Base-by-base conservation (phyloP, 306 rosid genomes). In the Gastrolobium villosum region DNA sequence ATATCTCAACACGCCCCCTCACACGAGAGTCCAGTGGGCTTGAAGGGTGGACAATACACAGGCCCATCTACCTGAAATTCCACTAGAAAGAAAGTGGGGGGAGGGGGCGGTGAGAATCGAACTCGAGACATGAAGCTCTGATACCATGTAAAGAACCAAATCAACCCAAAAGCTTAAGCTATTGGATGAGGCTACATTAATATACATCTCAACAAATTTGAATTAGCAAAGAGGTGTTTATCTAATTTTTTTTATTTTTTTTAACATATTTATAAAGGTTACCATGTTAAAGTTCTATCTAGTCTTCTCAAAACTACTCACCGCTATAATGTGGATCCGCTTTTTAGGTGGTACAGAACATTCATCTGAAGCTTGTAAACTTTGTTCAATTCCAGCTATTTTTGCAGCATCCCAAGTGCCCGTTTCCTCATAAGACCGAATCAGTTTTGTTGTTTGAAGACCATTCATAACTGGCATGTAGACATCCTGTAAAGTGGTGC, bases 391-490 rank as follows among this genome's bases (percentile, higher is more conserved):
- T 78, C 97, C 97, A 77, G 89, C 94, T 72, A 81, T 62, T 75
- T 65, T 82, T 39, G 97, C 93, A 5, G 90, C 98, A 36, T 91
- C 94, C 99, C 97, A 96, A 48, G 53, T 90, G 37, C 98, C 98
- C 0, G 92, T 88, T 87, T 93, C 93, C 89, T 96, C 99, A 5
- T 79, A 96, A 28, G 93, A 90, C 10, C 98, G 95, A 69, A 96
- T 96, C 78, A 96, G 46, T 85, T 86, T 90, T 26, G 99, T 96
- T 70, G 98, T 90, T 85, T 93, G 87, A 64, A 91, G 96, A 41
- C 99, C 99, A 80, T 93, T 90, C 99, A 96, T 93, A 69, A 90
- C 83, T 36, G 98, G 99, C 99, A 96, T 96, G 79, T 65, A 87
- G 32, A 93, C 96, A 89, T 96, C 99, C 97, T 96, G 86, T 75